Conservation (phyloP, 108 stramenopile species). For the Parietichytrium sp. region DNA sequence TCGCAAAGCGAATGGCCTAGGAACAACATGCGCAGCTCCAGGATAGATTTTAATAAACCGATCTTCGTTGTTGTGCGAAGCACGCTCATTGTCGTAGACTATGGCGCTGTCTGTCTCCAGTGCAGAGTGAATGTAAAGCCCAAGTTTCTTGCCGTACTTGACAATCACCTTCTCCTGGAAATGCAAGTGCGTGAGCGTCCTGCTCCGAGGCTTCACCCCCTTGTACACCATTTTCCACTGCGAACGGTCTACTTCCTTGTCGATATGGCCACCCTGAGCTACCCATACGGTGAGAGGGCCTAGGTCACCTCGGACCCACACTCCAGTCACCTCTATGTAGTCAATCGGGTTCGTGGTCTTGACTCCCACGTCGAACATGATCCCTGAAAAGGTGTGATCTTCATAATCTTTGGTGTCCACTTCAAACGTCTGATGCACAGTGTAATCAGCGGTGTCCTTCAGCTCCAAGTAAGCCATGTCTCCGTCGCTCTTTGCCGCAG, state of each 20-base stretch:
- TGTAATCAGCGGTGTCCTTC: conserved; percentile 18
- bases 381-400: conserved; percentile 39
- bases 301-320: conserved; percentile 22
- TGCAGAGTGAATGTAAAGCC: conserved; percentile 30
- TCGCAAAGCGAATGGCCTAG: not conserved
- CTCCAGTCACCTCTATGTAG: not conserved
- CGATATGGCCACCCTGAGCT: not conserved
- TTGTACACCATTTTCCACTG: not conserved
- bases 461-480: conserved; percentile 34
- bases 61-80: conserved; percentile 1
- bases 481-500: no score
- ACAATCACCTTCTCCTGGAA: not conserved
- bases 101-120: not conserved
- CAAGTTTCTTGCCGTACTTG: not conserved
- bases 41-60: not conserved
- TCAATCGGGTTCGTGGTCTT: not conserved
- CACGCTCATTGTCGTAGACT: conserved; percentile 8
- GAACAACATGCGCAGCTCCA: not conserved
- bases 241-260: not conserved
- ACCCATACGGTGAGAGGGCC: not conserved
- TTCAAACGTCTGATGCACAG: conserved; percentile 5
- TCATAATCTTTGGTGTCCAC: conserved; percentile 35
- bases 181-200: not conserved
- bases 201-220: not conserved
- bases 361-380: conserved; percentile 41